Percentiles rank a stretch among this genome's conserved stretches.
phyloP scores from a whole-genome alignment of 495 filamentous ascomycete genomes.

The Talaromyces ruber region DNA sequence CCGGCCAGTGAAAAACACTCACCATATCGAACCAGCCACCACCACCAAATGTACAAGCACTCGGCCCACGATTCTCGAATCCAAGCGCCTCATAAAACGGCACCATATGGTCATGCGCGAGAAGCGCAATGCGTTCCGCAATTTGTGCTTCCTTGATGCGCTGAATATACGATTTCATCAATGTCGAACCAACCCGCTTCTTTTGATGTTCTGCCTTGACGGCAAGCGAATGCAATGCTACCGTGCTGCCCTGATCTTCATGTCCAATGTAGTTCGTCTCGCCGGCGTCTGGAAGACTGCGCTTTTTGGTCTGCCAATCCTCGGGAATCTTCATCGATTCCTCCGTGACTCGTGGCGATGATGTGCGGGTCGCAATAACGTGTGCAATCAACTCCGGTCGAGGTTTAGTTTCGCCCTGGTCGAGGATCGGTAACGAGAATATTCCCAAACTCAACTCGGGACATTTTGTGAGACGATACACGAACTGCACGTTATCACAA shows the following conservation, averaged over 20 bases:
- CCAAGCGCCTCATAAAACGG: slow-evolving; percentile 70
- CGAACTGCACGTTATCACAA: slow-evolving; percentile 48
- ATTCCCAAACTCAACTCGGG: slow-evolving; percentile 76
- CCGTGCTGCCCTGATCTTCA: slow-evolving; percentile 60
- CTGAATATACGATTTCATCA: slow-evolving; percentile 70
- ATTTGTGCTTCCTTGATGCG: slow-evolving; percentile 56
- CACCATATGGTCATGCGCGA: slow-evolving; percentile 66
- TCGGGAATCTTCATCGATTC: slow-evolving; percentile 63
- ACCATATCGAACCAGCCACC: slow-evolving; percentile 69
- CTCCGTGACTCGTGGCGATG: slow-evolving; percentile 56
- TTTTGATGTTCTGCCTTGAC: slow-evolving; percentile 69
- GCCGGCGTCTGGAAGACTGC: slow-evolving; percentile 13
- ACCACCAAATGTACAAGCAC: slow-evolving; percentile 60
- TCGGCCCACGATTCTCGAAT: slow-evolving; percentile 60
- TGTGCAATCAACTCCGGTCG: slow-evolving; percentile 64
- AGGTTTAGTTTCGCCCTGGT: slow-evolving; percentile 34
- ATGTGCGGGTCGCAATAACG: slow-evolving; percentile 65
- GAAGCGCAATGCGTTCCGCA: slow-evolving; percentile 64
- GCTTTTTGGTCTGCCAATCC: slow-evolving; percentile 47
- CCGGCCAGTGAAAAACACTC: slow-evolving; percentile 3
- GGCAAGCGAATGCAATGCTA: slow-evolving; percentile 76
- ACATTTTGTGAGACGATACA: slow-evolving; percentile 70
- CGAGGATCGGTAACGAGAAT: slow-evolving; percentile 50
- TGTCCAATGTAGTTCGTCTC: slow-evolving; percentile 45
- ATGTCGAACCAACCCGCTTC: slow-evolving; percentile 62